phyloP scores from a whole-genome alignment of 306 rosid species.

The Dalbergia cultrata region DNA sequence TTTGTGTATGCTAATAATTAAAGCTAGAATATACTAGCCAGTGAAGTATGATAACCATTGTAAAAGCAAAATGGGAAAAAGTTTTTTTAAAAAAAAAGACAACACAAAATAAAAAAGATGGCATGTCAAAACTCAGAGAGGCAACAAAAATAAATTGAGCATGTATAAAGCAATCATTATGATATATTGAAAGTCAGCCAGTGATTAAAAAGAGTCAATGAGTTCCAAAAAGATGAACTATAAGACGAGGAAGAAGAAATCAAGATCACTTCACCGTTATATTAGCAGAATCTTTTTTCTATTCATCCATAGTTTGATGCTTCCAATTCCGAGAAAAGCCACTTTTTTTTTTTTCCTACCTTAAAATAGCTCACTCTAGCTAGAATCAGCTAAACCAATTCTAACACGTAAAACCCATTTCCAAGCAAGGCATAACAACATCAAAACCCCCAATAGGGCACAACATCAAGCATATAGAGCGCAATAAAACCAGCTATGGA shows the following conservation, averaged over 20 bases:
- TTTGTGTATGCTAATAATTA: not conserved
- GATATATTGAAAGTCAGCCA: not conserved
- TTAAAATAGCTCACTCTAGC: not conserved
- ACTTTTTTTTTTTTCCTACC: not conserved
- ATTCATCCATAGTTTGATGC: not conserved
- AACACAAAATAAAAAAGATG: not conserved
- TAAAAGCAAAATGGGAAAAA: not conserved
- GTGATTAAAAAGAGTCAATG: not conserved
- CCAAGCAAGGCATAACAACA: not conserved
- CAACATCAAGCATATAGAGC: not conserved
- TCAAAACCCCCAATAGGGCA: not conserved
- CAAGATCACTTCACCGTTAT: not conserved
- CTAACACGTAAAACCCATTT: not conserved
- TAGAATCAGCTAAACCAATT: not conserved
- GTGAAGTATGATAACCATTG: not conserved
- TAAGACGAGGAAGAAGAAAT: not conserved
- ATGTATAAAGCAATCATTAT: not conserved
- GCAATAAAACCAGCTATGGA: not conserved
- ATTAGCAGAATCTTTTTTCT: not conserved
- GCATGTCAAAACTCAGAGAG: not conserved
- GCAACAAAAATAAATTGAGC: not conserved
- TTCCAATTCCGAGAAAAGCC: not conserved
- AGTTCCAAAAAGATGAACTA: not conserved
- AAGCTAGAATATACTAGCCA: constrained; percentile 9
- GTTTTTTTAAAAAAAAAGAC: not conserved